A percentile compares a stretch with the other conserved stretches of the same genome.
phyloP scores from a whole-genome alignment of 2,329 filamentous ascomycete species.

The Sphaerulina vaccinii region DNA sequence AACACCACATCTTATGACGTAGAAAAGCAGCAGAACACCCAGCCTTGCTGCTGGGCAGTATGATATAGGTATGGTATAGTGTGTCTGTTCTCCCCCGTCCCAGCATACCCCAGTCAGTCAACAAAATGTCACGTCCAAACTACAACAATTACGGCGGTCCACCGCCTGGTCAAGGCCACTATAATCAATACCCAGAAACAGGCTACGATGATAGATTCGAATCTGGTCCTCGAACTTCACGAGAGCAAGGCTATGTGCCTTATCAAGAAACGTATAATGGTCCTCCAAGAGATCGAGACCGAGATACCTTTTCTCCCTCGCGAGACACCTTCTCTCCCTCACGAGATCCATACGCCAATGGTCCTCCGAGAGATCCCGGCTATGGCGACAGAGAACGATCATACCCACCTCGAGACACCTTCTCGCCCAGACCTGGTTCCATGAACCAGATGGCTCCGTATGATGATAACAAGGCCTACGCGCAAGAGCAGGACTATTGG shows the following conservation, averaged over 20 bases:
- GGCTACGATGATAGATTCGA: conserved; percentile 17
- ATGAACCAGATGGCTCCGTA: conserved; percentile 26
- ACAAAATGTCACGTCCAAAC: not conserved
- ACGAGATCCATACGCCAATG: conserved; percentile 9
- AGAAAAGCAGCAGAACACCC: not conserved
- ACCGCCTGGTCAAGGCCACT: conserved; percentile 16
- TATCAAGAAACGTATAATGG: conserved; percentile 14
- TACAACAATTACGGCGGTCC: conserved; percentile 4
- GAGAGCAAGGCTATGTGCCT: conserved; percentile 15
- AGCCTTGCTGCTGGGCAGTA: not conserved
- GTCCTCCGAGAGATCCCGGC: conserved; percentile 3
- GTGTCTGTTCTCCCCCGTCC: not conserved
- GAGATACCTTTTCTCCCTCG: conserved; percentile 9
- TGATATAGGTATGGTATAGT: conserved; percentile 2
- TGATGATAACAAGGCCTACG: conserved; percentile 33
- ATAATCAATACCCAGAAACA: conserved; percentile 14
- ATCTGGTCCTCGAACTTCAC: conserved; percentile 8
- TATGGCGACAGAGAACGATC: conserved; percentile 12
- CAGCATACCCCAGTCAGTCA: not conserved
- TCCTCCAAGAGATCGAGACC: not conserved
- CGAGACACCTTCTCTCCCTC: conserved; percentile 3
- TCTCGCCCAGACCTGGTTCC: conserved; percentile 14
- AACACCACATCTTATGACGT: conserved; percentile 7
- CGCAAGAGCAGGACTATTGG: conserved; percentile 22
- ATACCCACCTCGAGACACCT: conserved; percentile 17